phyloP scores from a whole-genome alignment of 352 stramenopile genomes.

The Phytophthora foliorum region DNA sequence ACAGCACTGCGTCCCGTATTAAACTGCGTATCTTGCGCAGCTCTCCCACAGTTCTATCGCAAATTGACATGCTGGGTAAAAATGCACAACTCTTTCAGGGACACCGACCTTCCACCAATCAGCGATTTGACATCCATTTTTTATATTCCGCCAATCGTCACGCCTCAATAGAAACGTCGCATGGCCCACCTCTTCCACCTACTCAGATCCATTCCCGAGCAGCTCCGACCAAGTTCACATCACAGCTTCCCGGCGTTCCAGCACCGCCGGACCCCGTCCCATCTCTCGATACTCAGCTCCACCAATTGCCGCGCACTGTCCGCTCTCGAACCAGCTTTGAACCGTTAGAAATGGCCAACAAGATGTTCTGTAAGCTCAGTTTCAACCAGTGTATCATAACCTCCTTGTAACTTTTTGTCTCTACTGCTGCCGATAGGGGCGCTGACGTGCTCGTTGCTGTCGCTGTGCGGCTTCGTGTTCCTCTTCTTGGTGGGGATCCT shows the following conservation, averaged over 20 bases:
- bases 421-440: constrained; percentile 48
- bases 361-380: constrained; percentile 45
- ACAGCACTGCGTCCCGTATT: constrained; percentile 1
- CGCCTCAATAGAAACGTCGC: constrained; percentile 15
- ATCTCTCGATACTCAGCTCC: not conserved
- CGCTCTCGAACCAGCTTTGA: not conserved
- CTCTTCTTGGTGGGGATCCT: constrained; percentile 71
- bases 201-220: constrained; percentile 33
- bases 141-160: constrained; percentile 26
- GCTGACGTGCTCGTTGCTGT: constrained; percentile 81
- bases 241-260: constrained; percentile 18
- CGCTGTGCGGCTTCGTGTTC: constrained; percentile 81
- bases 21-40: constrained; percentile 23
- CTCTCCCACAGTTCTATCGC: constrained; percentile 16
- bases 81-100: not conserved
- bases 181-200: constrained; percentile 38
- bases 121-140: not conserved
- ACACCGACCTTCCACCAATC: constrained; percentile 18
- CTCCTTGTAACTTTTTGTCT: not conserved
- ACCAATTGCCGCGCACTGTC: not conserved
- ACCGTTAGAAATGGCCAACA: constrained; percentile 40
- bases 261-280: constrained; percentile 10
- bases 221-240: constrained; percentile 14
- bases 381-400: not conserved
- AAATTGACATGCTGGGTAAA: constrained; percentile 11